Conservation (phyloP, 345 rosid genomes). For the Salix suchowensis region DNA sequence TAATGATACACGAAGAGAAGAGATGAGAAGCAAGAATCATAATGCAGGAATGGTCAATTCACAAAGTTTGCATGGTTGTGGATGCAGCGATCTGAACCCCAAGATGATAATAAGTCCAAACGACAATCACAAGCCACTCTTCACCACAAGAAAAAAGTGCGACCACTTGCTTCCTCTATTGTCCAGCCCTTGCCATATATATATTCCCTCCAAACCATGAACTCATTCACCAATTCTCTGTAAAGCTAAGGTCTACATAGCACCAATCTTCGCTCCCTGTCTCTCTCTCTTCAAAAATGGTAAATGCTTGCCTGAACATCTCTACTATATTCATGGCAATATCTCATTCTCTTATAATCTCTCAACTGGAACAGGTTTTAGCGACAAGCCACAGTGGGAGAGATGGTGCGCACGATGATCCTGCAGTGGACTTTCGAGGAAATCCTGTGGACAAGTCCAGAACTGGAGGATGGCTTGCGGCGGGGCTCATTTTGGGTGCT, state of each 20-base stretch:
- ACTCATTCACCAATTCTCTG: background rate
- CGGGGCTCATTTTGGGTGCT: conserved; percentile 84
- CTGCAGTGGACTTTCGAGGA: conserved; percentile 52
- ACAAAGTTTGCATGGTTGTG: background rate
- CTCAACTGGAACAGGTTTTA: conserved; percentile 37
- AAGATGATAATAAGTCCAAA: background rate
- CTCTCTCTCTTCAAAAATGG: conserved; percentile 5
- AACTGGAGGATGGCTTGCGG: conserved; percentile 89
- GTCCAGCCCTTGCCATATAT: background rate
- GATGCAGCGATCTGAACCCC: conserved; percentile 3
- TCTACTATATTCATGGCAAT: background rate
- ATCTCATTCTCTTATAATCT: background rate
- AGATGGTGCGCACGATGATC: conserved; percentile 32
- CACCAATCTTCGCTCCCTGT: background rate
- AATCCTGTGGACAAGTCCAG: conserved; percentile 62
- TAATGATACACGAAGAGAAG: background rate
- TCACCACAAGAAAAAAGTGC: background rate
- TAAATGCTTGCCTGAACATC: background rate
- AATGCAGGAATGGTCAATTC: conserved; percentile 1
- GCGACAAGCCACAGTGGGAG: conserved; percentile 39
- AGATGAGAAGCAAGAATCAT: background rate
- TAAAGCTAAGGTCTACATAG: background rate
- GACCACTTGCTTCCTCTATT: background rate
- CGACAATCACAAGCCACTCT: background rate
- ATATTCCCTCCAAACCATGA: background rate